These are phyloP conservation scores for Botrytis byssoidea DNA, from an alignment of 2,329 filamentous ascomycete species.

Conservation along the genomic window DNA sequence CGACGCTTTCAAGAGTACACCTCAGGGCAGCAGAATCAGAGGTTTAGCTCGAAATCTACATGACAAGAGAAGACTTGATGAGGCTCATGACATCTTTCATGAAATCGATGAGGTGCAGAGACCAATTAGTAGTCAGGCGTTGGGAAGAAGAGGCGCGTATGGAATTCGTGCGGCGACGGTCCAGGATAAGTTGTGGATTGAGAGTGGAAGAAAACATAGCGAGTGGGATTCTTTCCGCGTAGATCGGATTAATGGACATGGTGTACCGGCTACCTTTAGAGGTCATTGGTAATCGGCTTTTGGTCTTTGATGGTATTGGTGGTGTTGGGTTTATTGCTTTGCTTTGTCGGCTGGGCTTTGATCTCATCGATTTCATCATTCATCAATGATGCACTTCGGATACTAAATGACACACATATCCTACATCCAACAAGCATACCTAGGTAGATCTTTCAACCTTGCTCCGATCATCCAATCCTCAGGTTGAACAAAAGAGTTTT, in stretches of 20 bases:
- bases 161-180: conserved; percentile 3
- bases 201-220: background rate
- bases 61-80: background rate
- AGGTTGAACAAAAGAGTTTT: background rate
- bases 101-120: conserved; percentile 3
- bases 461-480: no score
- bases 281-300: background rate
- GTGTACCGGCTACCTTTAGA: background rate
- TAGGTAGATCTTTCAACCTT: background rate
- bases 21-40: background rate
- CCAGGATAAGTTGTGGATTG: background rate
- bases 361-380: background rate
- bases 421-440: background rate
- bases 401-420: background rate
- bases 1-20: conserved; percentile 1
- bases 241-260: conserved; percentile 6
- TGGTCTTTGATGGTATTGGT: background rate
- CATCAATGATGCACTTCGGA: background rate
- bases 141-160: conserved; percentile 1
- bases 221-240: background rate
- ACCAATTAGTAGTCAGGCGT: background rate
- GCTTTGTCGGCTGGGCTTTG: background rate
- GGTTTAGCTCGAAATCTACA: accelerated
- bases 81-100: background rate
- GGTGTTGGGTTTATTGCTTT: background rate